These are phyloP conservation scores for Dactylellina cionopaga DNA, from an alignment of 2,329 filamentous ascomycete genomes.

Conservation along the genomic window DNA sequence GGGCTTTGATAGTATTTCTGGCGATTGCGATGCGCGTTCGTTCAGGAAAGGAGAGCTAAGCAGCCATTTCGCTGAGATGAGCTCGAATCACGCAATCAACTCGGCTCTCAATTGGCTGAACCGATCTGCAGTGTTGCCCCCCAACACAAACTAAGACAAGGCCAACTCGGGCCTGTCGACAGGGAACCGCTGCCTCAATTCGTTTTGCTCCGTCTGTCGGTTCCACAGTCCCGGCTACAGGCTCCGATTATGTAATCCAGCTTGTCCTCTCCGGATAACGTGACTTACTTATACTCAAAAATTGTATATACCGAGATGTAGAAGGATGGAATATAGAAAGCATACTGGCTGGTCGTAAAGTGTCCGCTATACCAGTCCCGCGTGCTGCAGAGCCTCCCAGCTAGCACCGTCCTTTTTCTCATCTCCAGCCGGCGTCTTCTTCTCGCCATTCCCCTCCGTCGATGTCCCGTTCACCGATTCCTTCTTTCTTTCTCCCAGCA, in stretches of 20 bases:
- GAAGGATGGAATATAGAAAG: too few relatives aligned
- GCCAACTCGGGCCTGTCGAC: too few relatives aligned
- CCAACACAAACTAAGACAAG: too few relatives aligned
- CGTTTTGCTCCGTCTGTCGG: neutral
- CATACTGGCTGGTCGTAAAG: too few relatives aligned
- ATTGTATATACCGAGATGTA: too few relatives aligned
- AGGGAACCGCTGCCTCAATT: too few relatives aligned
- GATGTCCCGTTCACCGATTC: conserved; percentile 1
- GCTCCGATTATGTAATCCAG: neutral
- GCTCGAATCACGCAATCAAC: conserved; percentile 44
- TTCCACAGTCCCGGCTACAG: neutral
- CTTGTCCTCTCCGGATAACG: too few relatives aligned
- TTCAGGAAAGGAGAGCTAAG: conserved; percentile 19
- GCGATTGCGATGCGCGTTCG: conserved; percentile 4
- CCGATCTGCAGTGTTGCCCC: too few relatives aligned
- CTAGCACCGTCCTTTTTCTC: conserved; percentile 30
- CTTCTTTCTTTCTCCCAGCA: conserved; percentile 43
- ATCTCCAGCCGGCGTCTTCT: neutral
- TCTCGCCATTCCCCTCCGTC: conserved; percentile 50
- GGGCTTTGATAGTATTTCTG: neutral
- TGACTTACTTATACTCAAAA: too few relatives aligned
- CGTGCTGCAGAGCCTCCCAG: conserved; percentile 44
- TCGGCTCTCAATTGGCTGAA: conserved; percentile 22
- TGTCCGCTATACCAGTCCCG: conserved; percentile 28
- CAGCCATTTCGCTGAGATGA: too few relatives aligned